Evolutionary conservation across 2,329 filamentous ascomycete genomes (phyloP).

Genomic region (Fusarium sp.): DNA sequence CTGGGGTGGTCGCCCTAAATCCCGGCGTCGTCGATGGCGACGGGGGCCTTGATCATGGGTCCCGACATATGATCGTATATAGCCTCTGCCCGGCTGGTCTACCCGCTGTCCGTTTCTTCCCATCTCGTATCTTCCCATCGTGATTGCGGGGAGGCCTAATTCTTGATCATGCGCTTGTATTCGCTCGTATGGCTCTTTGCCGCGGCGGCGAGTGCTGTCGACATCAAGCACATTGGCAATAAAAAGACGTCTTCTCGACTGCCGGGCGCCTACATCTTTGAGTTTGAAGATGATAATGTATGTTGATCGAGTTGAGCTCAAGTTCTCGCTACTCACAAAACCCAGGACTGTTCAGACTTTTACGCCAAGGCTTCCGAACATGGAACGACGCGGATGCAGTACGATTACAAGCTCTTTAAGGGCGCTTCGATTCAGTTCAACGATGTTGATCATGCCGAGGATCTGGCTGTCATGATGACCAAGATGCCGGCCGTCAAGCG

Average conservation of each 20-base stretch:
- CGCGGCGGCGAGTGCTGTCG: constrained; percentile 46
- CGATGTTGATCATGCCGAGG: constrained; percentile 57
- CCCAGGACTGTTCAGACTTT: constrained; percentile 33
- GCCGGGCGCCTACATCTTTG: constrained; percentile 64
- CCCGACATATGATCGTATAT: constrained; percentile 29
- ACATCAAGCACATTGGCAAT: constrained; percentile 38
- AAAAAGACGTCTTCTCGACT: constrained; percentile 46
- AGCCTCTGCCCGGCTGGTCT: constrained; percentile 3
- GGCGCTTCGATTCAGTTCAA: constrained; percentile 66
- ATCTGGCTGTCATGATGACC: constrained; percentile 55
- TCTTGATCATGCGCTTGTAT: constrained; percentile 44
- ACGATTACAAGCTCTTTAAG: constrained; percentile 65
- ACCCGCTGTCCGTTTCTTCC: not conserved
- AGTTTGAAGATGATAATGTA: constrained; percentile 64
- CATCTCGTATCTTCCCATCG: constrained; percentile 10
- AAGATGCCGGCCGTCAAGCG: constrained; percentile 59
- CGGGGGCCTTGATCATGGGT: not conserved
- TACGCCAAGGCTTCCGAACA: constrained; percentile 35
- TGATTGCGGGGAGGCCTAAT: constrained; percentile 19
- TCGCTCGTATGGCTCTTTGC: constrained; percentile 52
- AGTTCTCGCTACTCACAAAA: not conserved
- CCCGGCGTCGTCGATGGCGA: constrained; percentile 8
- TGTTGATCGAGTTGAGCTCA: constrained; percentile 20
- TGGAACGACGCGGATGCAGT: constrained; percentile 60
- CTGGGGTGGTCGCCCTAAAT: not conserved